Percentiles rank a stretch among this genome's conserved stretches.
phyloP scores from a whole-genome alignment of 441 rosid genomes.

The Pelargonium myrrhifolium region DNA sequence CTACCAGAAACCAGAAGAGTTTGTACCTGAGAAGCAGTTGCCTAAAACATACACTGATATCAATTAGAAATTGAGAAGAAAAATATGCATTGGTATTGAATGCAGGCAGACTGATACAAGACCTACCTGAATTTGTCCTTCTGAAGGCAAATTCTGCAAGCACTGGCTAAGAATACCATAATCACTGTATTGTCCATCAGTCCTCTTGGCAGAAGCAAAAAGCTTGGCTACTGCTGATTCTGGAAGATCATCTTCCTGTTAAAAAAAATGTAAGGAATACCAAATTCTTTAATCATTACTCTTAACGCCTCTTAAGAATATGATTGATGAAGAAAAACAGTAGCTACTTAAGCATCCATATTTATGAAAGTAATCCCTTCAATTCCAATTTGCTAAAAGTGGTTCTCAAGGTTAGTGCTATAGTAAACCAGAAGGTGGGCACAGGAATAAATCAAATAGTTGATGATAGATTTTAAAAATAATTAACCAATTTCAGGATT shows the following conservation, averaged over 20 bases:
- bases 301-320: neutral
- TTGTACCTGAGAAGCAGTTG: constrained; percentile 85
- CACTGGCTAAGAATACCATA: constrained; percentile 56
- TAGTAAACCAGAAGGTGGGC: no score
- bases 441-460: neutral
- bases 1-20: constrained; percentile 90
- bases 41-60: constrained; percentile 40
- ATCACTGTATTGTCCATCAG: constrained; percentile 35
- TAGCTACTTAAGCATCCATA: neutral
- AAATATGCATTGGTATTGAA: constrained; percentile 4
- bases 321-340: neutral
- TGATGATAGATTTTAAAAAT: neutral
- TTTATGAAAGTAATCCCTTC: neutral
- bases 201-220: constrained; percentile 64
- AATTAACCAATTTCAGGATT: neutral
- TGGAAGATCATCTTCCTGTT: constrained; percentile 70
- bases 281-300: neutral
- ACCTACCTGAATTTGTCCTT: constrained; percentile 71
- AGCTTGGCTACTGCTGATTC: constrained; percentile 94
- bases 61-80: constrained; percentile 19
- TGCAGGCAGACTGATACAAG: constrained; percentile 1
- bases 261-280: constrained; percentile 8
- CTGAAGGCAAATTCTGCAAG: constrained; percentile 76
- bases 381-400: no score
- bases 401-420: no score